phyloP scores from a whole-genome alignment of 257 asterid species.

The Salvia hispanica region DNA sequence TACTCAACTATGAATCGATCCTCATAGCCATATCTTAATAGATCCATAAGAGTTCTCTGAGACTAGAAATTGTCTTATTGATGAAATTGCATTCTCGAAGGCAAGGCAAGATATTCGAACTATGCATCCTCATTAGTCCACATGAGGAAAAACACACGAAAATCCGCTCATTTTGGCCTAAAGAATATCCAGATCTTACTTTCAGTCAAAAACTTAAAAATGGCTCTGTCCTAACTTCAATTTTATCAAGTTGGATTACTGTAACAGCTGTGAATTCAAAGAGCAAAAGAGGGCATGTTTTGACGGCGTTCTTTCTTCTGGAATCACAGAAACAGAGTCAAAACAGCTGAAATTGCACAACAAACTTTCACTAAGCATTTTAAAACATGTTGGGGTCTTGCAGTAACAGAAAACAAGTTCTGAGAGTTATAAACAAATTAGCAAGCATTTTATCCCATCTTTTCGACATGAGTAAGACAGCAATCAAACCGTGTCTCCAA shows the following conservation, averaged over 20 bases:
- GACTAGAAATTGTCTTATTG: neutral
- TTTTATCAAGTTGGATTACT: neutral
- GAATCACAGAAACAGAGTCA: neutral
- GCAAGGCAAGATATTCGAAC: neutral
- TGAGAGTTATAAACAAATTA: neutral
- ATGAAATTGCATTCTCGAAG: neutral
- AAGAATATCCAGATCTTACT: neutral
- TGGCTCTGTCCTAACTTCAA: constrained; percentile 9
- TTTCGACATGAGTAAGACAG: constrained; percentile 14
- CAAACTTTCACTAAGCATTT: neutral
- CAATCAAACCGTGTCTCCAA: neutral
- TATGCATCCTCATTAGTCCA: neutral
- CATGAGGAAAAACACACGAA: neutral
- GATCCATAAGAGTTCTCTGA: neutral
- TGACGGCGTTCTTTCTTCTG: neutral
- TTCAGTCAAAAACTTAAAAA: neutral
- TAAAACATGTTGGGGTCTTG: neutral
- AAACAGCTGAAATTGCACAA: neutral
- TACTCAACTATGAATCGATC: no score
- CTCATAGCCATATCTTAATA: no score
- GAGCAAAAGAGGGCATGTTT: neutral
- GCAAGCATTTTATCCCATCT: neutral
- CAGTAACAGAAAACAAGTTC: neutral
- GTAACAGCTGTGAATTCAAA: neutral
- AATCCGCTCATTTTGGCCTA: neutral